Evolutionary conservation across 306 rosid genomes (phyloP).

Genomic region (Neltuma alba): DNA sequence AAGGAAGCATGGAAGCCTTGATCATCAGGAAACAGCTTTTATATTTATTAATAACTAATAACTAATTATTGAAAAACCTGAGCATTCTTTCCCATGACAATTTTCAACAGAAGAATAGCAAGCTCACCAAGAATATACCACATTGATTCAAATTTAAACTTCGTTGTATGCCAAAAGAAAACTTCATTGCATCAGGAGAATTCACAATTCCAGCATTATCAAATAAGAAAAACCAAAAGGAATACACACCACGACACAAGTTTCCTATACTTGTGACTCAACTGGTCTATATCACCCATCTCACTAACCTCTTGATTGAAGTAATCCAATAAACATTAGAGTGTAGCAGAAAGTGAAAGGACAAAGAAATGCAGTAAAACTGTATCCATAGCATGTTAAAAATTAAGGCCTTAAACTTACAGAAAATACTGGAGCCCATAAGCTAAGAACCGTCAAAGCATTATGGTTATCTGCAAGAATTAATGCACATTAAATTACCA

Average conservation of each 20-base stretch:
- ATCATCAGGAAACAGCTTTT: conserved; percentile 6
- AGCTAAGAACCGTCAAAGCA: conserved; percentile 63
- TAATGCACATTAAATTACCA: conserved; percentile 22
- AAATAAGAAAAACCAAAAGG: not conserved
- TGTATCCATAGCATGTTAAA: not conserved
- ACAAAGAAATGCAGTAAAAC: not conserved
- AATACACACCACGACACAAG: not conserved
- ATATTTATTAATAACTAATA: not conserved
- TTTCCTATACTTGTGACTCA: not conserved
- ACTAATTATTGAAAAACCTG: not conserved
- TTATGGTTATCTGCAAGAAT: conserved; percentile 80
- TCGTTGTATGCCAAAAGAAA: too few species aligned
- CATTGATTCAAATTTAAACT: conserved; percentile 18
- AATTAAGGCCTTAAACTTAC: conserved; percentile 55
- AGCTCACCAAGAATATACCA: not conserved
- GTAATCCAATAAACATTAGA: not conserved
- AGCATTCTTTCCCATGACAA: not conserved
- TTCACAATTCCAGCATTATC: not conserved
- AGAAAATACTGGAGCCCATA: conserved; percentile 85
- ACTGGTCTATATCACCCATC: not conserved
- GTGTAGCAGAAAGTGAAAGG: not conserved
- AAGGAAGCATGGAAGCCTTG: conserved; percentile 6
- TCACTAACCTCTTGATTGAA: conserved; percentile 23
- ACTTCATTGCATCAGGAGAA: not conserved
- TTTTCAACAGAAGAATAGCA: not conserved